Conservation (phyloP, 345 rosid species). For the Melaleuca alternifolia region DNA sequence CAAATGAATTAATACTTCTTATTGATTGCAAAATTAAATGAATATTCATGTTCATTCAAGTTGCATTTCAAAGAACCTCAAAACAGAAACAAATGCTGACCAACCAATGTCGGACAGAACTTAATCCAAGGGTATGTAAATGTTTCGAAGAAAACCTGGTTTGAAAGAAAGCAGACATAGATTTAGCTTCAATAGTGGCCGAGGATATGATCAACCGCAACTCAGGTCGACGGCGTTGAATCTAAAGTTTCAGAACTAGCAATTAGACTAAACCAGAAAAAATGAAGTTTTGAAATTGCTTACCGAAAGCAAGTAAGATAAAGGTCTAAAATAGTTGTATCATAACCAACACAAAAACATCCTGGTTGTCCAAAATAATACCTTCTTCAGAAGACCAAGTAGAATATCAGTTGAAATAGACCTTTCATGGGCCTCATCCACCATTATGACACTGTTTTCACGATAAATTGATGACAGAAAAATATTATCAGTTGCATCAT, state of each 20-base stretch:
- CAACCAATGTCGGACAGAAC: background rate
- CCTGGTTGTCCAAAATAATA: slow-evolving; percentile 5
- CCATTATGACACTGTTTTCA: slow-evolving; percentile 75
- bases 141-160: slow-evolving; percentile 37
- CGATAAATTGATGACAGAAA: background rate
- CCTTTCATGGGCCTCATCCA: slow-evolving; percentile 99
- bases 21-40: background rate
- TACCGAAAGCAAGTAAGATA: background rate
- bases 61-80: background rate
- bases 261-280: background rate
- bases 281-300: background rate
- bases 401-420: slow-evolving; percentile 92
- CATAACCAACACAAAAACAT: background rate
- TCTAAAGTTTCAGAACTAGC: slow-evolving; percentile 23
- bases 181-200: slow-evolving; percentile 91
- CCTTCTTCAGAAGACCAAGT: slow-evolving; percentile 94
- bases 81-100: background rate
- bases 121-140: background rate
- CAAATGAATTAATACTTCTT: background rate
- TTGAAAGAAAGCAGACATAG: slow-evolving; percentile 75
- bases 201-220: slow-evolving; percentile 84
- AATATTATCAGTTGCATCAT: background rate
- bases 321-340: background rate
- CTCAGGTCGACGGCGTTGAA: slow-evolving; percentile 87
- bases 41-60: background rate